phyloP scores from a whole-genome alignment of 2,329 filamentous ascomycete genomes.

The Pleurostoma richardsiae region DNA sequence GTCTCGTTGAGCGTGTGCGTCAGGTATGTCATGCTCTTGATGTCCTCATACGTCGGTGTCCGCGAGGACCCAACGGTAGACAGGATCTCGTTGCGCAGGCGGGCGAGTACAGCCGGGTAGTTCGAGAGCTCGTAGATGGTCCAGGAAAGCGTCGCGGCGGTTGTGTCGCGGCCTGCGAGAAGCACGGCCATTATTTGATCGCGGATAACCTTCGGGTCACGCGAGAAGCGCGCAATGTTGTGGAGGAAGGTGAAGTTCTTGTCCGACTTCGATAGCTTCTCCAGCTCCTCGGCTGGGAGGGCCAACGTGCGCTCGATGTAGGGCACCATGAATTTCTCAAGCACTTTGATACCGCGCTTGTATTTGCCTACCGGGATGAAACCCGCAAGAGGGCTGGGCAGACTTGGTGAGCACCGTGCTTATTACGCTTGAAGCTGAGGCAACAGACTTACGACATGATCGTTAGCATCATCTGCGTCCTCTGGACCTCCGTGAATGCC shows the following conservation, averaged over 20 bases:
- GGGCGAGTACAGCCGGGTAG: constrained; percentile 27
- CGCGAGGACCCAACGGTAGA: constrained; percentile 17
- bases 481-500: constrained; percentile 66
- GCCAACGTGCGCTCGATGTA: constrained; percentile 64
- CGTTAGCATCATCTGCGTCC: constrained; percentile 59
- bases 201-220: constrained; percentile 58
- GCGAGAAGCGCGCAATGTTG: constrained; percentile 65
- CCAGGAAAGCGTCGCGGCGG: constrained; percentile 36
- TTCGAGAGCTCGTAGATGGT: constrained; percentile 29
- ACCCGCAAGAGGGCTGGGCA: constrained; percentile 48
- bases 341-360: constrained; percentile 53
- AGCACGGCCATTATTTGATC: constrained; percentile 72
- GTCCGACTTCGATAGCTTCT: constrained; percentile 63
- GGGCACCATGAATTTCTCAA: constrained; percentile 65
- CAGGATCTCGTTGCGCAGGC: constrained; percentile 29
- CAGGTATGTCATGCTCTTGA: constrained; percentile 44
- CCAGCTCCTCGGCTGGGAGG: constrained; percentile 59
- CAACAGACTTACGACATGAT: constrained; percentile 28
- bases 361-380: constrained; percentile 57
- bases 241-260: constrained; percentile 72
- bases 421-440: too few relatives aligned
- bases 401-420: background rate
- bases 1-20: constrained; percentile 37
- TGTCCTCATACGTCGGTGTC: constrained; percentile 40
- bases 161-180: constrained; percentile 65